Evolutionary conservation across 2,329 filamentous ascomycete genomes (phyloP).

Genomic region (Sporothrix variecibatus): DNA sequence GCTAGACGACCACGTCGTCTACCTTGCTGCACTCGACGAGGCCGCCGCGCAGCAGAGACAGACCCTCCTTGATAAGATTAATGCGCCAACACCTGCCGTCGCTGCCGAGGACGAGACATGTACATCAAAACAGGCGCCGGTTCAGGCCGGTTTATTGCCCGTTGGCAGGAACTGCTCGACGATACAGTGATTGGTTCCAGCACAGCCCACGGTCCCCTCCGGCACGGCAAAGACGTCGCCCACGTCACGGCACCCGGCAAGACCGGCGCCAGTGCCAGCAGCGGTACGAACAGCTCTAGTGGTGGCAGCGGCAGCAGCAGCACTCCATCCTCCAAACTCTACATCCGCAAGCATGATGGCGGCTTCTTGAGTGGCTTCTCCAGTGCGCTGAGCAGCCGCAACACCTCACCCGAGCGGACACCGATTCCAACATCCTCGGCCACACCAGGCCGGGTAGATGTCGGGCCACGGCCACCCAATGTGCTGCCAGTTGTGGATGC

Average conservation of each 20-base stretch:
- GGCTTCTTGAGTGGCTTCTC: constrained; percentile 19
- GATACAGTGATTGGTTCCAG: constrained; percentile 63
- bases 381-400: constrained; percentile 21
- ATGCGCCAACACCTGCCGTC: constrained; percentile 27
- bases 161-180: constrained; percentile 73
- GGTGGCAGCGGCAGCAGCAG: not conserved
- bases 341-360: constrained; percentile 12
- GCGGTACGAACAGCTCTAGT: not conserved
- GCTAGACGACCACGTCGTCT: constrained; percentile 61
- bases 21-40: constrained; percentile 57
- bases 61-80: constrained; percentile 51
- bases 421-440: not conserved
- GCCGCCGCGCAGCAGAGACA: constrained; percentile 59
- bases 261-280: constrained; percentile 35
- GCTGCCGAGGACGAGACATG: not conserved
- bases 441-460: not conserved
- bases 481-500: constrained; percentile 20
- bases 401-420: constrained; percentile 11
- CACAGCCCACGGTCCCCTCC: constrained; percentile 52
- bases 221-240: constrained; percentile 56
- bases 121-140: constrained; percentile 45
- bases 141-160: constrained; percentile 70
- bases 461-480: constrained; percentile 13
- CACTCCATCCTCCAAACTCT: not conserved
- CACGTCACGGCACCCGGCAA: constrained; percentile 36